Evolutionary conservation across 2,329 filamentous ascomycete species (phyloP), one percentile per base, ranked within the genome.

Genomic region (Pestalotiopsis sp.): DNA sequence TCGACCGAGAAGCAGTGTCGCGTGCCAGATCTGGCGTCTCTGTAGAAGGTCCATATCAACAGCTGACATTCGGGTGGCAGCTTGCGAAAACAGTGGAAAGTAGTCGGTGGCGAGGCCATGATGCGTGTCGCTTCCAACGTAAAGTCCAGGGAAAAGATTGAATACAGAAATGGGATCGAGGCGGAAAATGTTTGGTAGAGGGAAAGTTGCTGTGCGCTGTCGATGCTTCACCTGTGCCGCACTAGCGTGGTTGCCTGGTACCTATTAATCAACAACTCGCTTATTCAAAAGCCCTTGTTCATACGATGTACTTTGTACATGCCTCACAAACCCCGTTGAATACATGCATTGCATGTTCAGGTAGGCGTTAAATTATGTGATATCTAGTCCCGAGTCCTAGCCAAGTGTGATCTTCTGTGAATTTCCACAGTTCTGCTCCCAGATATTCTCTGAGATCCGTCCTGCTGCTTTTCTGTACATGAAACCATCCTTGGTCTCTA

Each of bases 401-500:
- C 45, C 45, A 23, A 52, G 45, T 52, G 20, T 20, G 17, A 52
- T 52, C 17, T 20, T 52, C 45, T 52, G 45, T 52, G 45, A 9
- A 9, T 4, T 7, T 3, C n/a, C 45, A 7, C 45, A 52, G 1
- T 2, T 52, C 9, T 25, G 1, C 6, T 41, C 64, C 64, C 64
- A 66, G 9, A 66, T 41, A 4, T 58, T 14, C 31, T 66, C 57
- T 2, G 63, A 36, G 0, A 66, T 38, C 4, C 63, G 23, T 14
- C 41, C 64, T 3, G 49, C 64, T 20, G 64, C 49, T 36, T 58
- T 66, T 17, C 64, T 57, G 36, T 66, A 58, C 45, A 58, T 66
- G 27, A 66, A 38, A 3, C 31, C 49, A 13, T 66, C 23, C 13
- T 9, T 58, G 14, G 27, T 58, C 20, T 58, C 49, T 38, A 66